phyloP scores from a whole-genome alignment of 1,284 basidiomycete genomes.

The Apiotrichum gracile region DNA sequence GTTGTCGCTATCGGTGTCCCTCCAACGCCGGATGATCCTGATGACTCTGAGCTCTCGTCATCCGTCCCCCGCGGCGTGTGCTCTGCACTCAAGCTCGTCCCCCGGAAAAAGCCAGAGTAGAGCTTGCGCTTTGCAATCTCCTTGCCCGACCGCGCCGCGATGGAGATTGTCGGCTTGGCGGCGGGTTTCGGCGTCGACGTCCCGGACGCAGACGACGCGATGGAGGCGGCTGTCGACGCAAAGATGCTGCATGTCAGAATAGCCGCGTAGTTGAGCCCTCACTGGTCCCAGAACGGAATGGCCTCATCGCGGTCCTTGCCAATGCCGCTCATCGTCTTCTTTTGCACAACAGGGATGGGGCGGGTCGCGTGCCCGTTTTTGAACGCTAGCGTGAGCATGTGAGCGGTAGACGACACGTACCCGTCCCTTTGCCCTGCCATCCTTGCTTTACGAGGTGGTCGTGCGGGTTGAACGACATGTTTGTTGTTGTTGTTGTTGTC shows the following conservation, averaged over 20 bases:
- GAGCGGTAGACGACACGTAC: conserved; percentile 2
- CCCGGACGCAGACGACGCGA: conserved; percentile 52
- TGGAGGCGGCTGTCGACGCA: conserved; percentile 66
- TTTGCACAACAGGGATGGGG: conserved; percentile 72
- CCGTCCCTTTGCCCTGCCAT: conserved; percentile 74
- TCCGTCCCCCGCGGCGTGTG: conserved; percentile 13
- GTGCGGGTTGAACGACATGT: conserved; percentile 58
- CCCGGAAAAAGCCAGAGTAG: conserved; percentile 74
- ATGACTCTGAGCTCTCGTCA: conserved; percentile 6
- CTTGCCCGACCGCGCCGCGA: conserved; percentile 64
- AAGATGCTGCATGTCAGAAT: conserved; percentile 57
- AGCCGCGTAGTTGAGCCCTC: conserved; percentile 42
- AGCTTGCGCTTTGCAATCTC: conserved; percentile 67
- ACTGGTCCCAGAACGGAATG: conserved; percentile 96
- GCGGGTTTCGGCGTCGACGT: conserved; percentile 25
- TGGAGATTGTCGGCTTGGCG: conserved; percentile 47
- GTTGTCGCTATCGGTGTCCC: background rate
- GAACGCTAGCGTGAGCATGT: conserved; percentile 33
- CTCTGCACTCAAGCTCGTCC: conserved; percentile 59
- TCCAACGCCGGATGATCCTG: background rate
- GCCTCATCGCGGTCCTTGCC: conserved; percentile 88
- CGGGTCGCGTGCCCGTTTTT: conserved; percentile 49
- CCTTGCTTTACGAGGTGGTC: conserved; percentile 73
- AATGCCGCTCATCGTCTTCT: conserved; percentile 73
- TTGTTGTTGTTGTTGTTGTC: background rate